Percentiles rank a stretch among this genome's conserved stretches.
phyloP scores from a whole-genome alignment of 257 asterid species.

The Lithospermum erythrorhizon region DNA sequence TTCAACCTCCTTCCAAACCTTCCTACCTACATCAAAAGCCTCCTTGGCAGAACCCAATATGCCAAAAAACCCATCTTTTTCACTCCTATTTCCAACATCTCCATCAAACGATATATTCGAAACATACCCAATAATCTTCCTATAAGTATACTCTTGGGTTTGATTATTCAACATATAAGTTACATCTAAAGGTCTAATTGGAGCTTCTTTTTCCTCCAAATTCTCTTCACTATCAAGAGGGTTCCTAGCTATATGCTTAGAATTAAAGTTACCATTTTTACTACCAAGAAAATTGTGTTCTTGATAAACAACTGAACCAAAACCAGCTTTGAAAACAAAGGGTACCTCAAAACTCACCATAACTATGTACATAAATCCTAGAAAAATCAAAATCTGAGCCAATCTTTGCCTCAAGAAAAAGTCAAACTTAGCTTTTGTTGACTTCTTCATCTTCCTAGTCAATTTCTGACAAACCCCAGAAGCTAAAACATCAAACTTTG shows the following conservation, averaged over 20 bases:
- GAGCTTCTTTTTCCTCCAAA: conserved; percentile 32
- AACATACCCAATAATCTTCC: conserved; percentile 17
- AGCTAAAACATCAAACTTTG: too few relatives aligned
- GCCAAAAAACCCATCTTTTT: conserved; percentile 19
- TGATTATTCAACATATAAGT: too few relatives aligned
- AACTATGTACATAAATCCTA: too few relatives aligned
- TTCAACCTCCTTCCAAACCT: conserved; percentile 65
- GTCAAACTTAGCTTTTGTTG: too few relatives aligned
- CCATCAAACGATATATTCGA: conserved; percentile 20
- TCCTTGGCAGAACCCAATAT: conserved; percentile 51
- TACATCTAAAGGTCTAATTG: too few relatives aligned
- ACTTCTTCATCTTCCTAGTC: too few relatives aligned
- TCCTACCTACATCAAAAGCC: conserved; percentile 62
- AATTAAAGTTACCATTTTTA: neutral
- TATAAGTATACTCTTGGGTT: conserved; percentile 7
- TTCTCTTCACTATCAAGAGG: conserved; percentile 61
- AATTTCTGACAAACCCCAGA: too few relatives aligned
- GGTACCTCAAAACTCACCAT: too few relatives aligned
- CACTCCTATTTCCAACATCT: neutral
- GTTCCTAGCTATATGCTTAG: conserved; percentile 8
- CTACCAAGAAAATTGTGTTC: conserved; percentile 16
- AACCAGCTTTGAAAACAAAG: conserved; percentile 42
- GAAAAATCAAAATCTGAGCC: too few relatives aligned
- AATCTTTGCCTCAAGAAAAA: too few relatives aligned
- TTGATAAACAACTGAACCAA: conserved; percentile 25